Evolutionary conservation across 129 eudicot species (phyloP).

Genomic region (Ambrosia artemisiifolia): DNA sequence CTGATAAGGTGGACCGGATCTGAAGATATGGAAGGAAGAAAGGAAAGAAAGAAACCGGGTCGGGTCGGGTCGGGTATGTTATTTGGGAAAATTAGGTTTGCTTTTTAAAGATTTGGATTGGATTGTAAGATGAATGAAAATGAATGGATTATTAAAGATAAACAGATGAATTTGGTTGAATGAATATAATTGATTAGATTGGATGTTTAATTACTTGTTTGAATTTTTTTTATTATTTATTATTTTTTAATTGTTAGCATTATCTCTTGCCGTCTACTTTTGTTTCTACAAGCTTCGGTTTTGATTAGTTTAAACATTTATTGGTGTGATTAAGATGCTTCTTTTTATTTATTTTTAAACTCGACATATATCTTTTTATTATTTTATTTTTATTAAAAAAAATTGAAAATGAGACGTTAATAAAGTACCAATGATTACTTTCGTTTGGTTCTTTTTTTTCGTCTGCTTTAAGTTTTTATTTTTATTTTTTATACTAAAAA

Average conservation of each 20-base stretch:
- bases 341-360: background rate
- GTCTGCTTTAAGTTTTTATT: background rate
- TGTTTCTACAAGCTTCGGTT: no score
- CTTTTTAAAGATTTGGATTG: background rate
- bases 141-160: background rate
- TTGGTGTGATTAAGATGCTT: no score
- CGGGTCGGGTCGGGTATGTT: background rate
- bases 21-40: background rate
- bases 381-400: background rate
- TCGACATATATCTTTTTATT: background rate
- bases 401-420: background rate
- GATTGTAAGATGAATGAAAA: background rate
- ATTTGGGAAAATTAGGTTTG: background rate
- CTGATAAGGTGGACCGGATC: conserved; percentile 9
- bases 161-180: background rate
- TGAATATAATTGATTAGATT: background rate
- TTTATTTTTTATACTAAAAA: background rate
- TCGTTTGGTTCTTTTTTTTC: background rate
- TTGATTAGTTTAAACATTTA: no score
- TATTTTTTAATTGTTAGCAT: background rate
- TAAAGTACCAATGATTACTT: background rate
- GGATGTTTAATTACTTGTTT: background rate
- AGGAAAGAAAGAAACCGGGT: no score
- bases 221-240: no score
- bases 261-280: no score